Conservation (phyloP, 257 asterid species). For the Ajuga chamaepitys region DNA sequence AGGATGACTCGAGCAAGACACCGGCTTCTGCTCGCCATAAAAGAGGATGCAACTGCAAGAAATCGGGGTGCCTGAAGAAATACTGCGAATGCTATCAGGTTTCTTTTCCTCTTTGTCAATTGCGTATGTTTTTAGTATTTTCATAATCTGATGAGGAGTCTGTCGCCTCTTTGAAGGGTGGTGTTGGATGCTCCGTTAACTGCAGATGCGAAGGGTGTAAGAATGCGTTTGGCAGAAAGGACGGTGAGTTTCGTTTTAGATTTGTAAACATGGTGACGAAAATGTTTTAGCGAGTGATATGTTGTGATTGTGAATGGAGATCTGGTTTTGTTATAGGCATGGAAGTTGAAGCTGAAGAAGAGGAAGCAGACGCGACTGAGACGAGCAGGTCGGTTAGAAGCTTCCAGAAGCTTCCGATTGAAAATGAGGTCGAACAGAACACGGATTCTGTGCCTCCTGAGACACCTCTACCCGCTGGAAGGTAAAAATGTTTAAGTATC, state of each 20-base stretch:
- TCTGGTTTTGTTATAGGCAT: slow-evolving; percentile 37
- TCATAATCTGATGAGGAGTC: slow-evolving; percentile 23
- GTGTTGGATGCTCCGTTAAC: slow-evolving; percentile 90
- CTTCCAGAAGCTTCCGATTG: slow-evolving; percentile 27
- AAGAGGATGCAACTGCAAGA: slow-evolving; percentile 98
- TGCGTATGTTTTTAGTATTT: neutral
- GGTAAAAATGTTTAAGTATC: too few relatives aligned
- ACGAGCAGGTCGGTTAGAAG: slow-evolving; percentile 25
- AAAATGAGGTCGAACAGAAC: slow-evolving; percentile 39
- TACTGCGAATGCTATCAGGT: slow-evolving; percentile 99
- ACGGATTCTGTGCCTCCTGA: slow-evolving; percentile 47
- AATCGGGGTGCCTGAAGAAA: slow-evolving; percentile 91
- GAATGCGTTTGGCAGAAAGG: slow-evolving; percentile 83
- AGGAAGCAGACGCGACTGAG: slow-evolving; percentile 42
- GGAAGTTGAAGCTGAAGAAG: slow-evolving; percentile 62
- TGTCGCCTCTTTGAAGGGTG: slow-evolving; percentile 46
- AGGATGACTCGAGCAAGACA: slow-evolving; percentile 79
- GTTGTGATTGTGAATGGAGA: slow-evolving; percentile 21
- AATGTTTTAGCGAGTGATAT: neutral
- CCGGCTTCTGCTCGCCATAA: slow-evolving; percentile 99
- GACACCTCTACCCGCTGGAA: slow-evolving; percentile 57
- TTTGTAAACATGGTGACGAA: neutral
- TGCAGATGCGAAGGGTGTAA: slow-evolving; percentile 97
- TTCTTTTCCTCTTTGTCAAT: slow-evolving; percentile 1
- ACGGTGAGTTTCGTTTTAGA: slow-evolving; percentile 40